Base-by-base conservation (phyloP, 2,329 filamentous ascomycete species). In the Exophiala sp. region DNA sequence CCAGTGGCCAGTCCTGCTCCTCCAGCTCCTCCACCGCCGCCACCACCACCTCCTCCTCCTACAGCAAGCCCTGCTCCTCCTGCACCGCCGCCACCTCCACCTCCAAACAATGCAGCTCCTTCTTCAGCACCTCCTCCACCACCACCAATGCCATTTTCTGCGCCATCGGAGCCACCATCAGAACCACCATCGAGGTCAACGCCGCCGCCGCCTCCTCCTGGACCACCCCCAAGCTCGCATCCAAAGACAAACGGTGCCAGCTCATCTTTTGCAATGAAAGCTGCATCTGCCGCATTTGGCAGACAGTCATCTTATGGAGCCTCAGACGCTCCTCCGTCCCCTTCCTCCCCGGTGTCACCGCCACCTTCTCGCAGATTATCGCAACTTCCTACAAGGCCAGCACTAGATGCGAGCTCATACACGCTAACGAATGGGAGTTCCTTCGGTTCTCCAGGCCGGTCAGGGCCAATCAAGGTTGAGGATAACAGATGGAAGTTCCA, bases 401-500 rank as follows among this genome's bases (percentile, higher is more conserved):
- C 86, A 74, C 72, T 93, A 11, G 85, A 91, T 63, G 78, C 87
- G 1, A 86, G 82, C 63, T 77, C 83, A 10, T 93, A 89, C 67
- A 93, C 87, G 1, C 73, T 89, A 37, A 76, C 76, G 16, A 87
- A 86, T 62, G 83, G 83, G 51, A 62, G 63, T 46, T 63, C 62
- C 11, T 34, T 52, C 37, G 50, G 52, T 7, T 50, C 39, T 22
- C 40, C 55, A 30, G 41, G 48, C n/a, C 48, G 53, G 42, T 41
- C 51, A 24, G 52, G 53, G 7, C 32, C 48, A 16, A 24, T 41
- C 21, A 55, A 35, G 9, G 81, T 95, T 43, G 79, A 88, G 55
- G 93, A 97, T 66, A 68, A 76, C 46, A 77, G 91, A 59, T 98
- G 89, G 82, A 85, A 83, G 57, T 98, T 96, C 64, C 85, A 91